A percentile compares a stretch with the other conserved stretches of the same genome.
Conservation (phyloP, 176 grass and related monocot species). For the Cenchrus purpureus region DNA sequence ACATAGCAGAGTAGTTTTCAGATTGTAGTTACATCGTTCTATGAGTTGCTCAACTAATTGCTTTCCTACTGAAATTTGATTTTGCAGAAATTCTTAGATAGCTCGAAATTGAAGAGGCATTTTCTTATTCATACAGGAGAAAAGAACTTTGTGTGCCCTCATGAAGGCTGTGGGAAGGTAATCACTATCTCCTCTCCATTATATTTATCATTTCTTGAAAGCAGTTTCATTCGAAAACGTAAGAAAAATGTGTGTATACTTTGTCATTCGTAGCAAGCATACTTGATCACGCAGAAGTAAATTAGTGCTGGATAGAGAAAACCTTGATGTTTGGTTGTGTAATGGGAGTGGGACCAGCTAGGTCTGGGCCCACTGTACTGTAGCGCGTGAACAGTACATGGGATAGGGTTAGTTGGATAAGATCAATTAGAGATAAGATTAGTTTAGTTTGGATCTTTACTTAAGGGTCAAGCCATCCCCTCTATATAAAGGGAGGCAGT, state of each 20-base stretch:
- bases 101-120: conserved; percentile 97
- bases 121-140: conserved; percentile 95
- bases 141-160: conserved; percentile 77
- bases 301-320: conserved; percentile 17
- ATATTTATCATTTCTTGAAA: conserved; percentile 17
- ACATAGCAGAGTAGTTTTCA: background rate
- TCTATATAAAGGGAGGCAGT: no score
- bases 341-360: no score
- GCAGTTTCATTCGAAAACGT: background rate
- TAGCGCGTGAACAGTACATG: no score
- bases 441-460: no score
- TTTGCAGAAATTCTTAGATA: conserved; percentile 95
- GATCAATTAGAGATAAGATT: no score
- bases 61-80: conserved; percentile 21
- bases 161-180: conserved; percentile 98
- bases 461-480: no score
- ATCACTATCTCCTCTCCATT: conserved; percentile 21
- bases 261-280: conserved; percentile 16
- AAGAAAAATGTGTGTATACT: background rate
- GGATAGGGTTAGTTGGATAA: no score
- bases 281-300: background rate
- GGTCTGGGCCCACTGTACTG: no score
- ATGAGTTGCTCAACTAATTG: conserved; percentile 31
- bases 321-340: background rate
- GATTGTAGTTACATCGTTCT: background rate